Base-by-base conservation (phyloP, 768 basidiomycete genomes). In the Kwoniella shandongensis region DNA sequence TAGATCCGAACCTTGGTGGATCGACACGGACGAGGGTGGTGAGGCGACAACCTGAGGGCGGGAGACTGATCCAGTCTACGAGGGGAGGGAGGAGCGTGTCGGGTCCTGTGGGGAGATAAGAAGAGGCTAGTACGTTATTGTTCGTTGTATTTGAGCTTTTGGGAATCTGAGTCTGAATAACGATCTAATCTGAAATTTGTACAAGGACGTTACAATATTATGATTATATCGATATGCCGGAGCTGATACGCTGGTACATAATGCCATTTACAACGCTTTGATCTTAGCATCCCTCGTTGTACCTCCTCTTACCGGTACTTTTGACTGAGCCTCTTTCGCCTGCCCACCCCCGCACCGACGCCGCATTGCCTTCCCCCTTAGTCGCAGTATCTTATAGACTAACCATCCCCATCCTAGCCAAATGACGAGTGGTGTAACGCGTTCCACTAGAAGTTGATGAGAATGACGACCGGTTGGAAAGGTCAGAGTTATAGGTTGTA, bases 41-140 rank as follows among this genome's bases (percentile, higher is more conserved):
- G 22, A 59, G 70, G 42, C 38, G 70, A 22, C 61, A 65, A 44
- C 70, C 65, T 32, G 68, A 72, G 26, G 68, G 66, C 22, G 58
- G 62, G 4, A 53, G 41, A 29, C 40, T 72, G 49, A 30, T 55
- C n/a, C 27, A 20, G 39, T 35, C 38, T 25, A 44, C 36, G 20
- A 46, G 17, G 18, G 32, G 41, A 26, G 32, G 41, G 26, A 51
- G 66, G 44, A 60, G 61, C 36, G 63, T 62, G 8, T 62, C 61
- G 8, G 61, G 54, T 3, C 57, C 57, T 44, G 40, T 44, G 6
- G 13, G 30, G 17, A 32, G 53, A 27, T 49, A 38, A 29, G 36
- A 29, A 15, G 12, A 20, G 12, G 10, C 22, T 42, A 20, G 32
- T 29, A 0, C 25, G 23, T 18, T 40, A 20, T 12, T 23, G 8